Percentiles rank a stretch among this genome's conserved stretches.
phyloP scores from a whole-genome alignment of 2,329 filamentous ascomycete species.

The Lachnellula cervina region DNA sequence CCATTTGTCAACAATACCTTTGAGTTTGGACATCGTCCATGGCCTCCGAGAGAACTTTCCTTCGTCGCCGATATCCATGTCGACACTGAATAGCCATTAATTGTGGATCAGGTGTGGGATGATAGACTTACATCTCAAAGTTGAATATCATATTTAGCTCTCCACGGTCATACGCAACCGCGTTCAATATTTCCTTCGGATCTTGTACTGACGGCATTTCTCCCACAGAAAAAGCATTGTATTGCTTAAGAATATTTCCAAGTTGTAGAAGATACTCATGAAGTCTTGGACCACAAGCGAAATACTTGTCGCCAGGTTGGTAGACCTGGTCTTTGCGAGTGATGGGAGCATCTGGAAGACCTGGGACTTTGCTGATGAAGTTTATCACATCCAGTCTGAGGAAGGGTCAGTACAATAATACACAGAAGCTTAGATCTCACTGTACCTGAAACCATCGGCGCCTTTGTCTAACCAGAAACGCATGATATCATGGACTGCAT shows the following conservation, averaged over 20 bases:
- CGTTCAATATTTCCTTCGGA: slow-evolving; percentile 45
- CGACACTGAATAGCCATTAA: slow-evolving; percentile 35
- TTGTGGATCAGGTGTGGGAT: neutral
- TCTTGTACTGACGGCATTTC: slow-evolving; percentile 43
- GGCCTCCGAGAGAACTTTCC: slow-evolving; percentile 44
- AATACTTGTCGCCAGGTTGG: slow-evolving; percentile 49
- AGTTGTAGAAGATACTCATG: slow-evolving; percentile 46
- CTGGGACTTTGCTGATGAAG: slow-evolving; percentile 57
- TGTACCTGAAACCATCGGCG: slow-evolving; percentile 46
- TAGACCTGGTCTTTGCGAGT: slow-evolving; percentile 37
- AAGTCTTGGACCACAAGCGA: slow-evolving; percentile 54
- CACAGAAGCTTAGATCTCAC: neutral
- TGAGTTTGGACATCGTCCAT: slow-evolving; percentile 36
- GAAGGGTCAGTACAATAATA: neutral
- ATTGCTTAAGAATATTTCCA: slow-evolving; percentile 41
- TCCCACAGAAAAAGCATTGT: slow-evolving; percentile 49
- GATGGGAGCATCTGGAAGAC: slow-evolving; percentile 49
- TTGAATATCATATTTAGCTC: slow-evolving; percentile 71
- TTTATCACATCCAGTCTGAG: slow-evolving; percentile 61
- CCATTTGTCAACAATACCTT: slow-evolving; percentile 44
- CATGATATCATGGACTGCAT: slow-evolving; percentile 66
- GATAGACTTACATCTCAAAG: slow-evolving; percentile 52
- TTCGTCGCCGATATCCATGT: slow-evolving; percentile 42
- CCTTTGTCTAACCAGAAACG: slow-evolving; percentile 67
- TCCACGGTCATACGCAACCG: slow-evolving; percentile 50